Conservation (phyloP, 2,329 filamentous ascomycete species). For the Alternaria viburni region DNA sequence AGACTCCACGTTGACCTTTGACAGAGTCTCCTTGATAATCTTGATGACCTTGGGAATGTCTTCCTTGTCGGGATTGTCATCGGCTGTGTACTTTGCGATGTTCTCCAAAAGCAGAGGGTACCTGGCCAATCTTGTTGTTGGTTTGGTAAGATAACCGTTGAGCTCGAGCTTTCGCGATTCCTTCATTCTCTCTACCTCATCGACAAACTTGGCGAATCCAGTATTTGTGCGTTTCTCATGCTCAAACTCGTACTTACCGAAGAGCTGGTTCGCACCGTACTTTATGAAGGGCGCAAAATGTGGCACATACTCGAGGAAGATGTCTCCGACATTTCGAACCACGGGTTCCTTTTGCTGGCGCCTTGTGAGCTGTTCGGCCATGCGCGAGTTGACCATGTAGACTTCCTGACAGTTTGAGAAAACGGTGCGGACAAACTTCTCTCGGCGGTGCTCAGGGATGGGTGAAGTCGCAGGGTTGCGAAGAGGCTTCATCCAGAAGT, state of each 20-base stretch:
- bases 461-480: slow-evolving; percentile 74
- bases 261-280: slow-evolving; percentile 94
- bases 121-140: slow-evolving; percentile 90
- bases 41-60: slow-evolving; percentile 89
- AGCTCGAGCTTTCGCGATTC: slow-evolving; percentile 96
- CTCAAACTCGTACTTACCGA: slow-evolving; percentile 97
- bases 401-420: slow-evolving; percentile 98
- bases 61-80: slow-evolving; percentile 85
- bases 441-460: slow-evolving; percentile 84
- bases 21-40: slow-evolving; percentile 85
- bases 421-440: slow-evolving; percentile 90
- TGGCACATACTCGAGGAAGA: slow-evolving; percentile 90
- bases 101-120: slow-evolving; percentile 93
- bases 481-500: slow-evolving; percentile 97
- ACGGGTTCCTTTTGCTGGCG: slow-evolving; percentile 90
- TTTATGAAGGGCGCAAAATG: slow-evolving; percentile 95
- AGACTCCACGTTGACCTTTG: slow-evolving; percentile 89
- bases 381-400: slow-evolving; percentile 84
- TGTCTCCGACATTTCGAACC: slow-evolving; percentile 87
- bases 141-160: slow-evolving; percentile 97
- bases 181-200: slow-evolving; percentile 93
- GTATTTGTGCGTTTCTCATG: slow-evolving; percentile 89
- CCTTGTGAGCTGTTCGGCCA: slow-evolving; percentile 86
- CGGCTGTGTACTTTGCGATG: slow-evolving; percentile 88
- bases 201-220: slow-evolving; percentile 87